Conservation (phyloP, 140 eudicot genomes). For the Bidens hawaiensis region DNA sequence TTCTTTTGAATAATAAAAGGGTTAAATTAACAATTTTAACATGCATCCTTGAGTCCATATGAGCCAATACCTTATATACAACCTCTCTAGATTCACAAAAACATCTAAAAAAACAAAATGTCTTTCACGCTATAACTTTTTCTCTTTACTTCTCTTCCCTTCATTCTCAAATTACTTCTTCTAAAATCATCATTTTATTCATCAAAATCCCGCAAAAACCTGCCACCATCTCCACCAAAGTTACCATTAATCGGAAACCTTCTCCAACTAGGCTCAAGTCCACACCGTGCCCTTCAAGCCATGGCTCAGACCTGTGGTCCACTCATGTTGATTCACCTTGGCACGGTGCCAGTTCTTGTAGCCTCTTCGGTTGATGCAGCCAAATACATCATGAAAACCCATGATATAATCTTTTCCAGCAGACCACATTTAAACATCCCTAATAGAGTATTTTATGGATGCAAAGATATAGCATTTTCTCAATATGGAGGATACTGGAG, state of each 20-base stretch:
- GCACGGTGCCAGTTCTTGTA: not conserved
- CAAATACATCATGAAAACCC: slow-evolving; percentile 34
- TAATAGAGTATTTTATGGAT: slow-evolving; percentile 3
- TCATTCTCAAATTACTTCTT: not conserved
- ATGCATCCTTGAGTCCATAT: no score
- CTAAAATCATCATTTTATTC: not conserved
- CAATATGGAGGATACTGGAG: slow-evolving; percentile 41
- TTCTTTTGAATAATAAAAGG: no score
- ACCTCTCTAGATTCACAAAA: not conserved
- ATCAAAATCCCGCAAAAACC: slow-evolving; percentile 4
- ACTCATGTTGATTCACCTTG: slow-evolving; percentile 12
- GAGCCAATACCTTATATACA: no score
- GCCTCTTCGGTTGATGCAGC: slow-evolving; percentile 8
- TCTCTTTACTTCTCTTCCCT: not conserved
- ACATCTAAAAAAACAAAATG: not conserved
- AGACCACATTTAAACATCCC: slow-evolving; percentile 8
- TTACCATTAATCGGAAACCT: slow-evolving; percentile 35
- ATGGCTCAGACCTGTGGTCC: slow-evolving; percentile 29
- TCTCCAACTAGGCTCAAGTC: slow-evolving; percentile 36
- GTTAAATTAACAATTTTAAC: no score
- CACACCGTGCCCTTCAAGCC: slow-evolving; percentile 35
- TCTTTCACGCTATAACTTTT: not conserved
- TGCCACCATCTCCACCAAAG: slow-evolving; percentile 9
- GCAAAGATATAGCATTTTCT: slow-evolving; percentile 15
- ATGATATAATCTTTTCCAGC: slow-evolving; percentile 27